Evolutionary conservation across 352 stramenopile genomes (phyloP), one percentile per base, ranked within the genome.

Genomic region (Globisporangium camurandrum): DNA sequence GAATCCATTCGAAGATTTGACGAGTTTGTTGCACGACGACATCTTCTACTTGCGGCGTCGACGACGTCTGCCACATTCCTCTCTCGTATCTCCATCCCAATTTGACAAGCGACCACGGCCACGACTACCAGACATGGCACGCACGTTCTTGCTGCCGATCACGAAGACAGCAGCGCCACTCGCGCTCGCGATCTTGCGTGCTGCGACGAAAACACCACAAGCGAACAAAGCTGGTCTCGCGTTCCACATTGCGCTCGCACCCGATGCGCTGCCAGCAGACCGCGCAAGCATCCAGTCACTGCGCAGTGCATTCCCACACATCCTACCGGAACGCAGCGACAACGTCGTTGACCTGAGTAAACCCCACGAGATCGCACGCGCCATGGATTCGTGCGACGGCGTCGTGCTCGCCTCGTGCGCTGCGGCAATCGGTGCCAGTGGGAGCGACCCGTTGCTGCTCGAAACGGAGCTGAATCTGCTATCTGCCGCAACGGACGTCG

Each of bases 271-370:
- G 5, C 26, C 45, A 11, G 16, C 48, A 14, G 36, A 59, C 23
- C 52, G 61, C 22, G 55, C 64, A 3, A 27, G 75, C 10, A 60
- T 57, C 10, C 53, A 27, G 20, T 17, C 52, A 20, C 36, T 81
- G 8, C 66, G 66, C 16, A 41, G 49, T 14, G 37, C 37, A 9
- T 62, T 61, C 46, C 59, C 69, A 1, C 30, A 40, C 36, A 27
- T 76, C 17, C 48, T 85, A 12, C 49, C 59, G 9, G 61, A 71
- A 26, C 45, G 59, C 11, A 59, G 33, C 42, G 52, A 66, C 17
- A 67, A 54, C 42, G 44, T 62, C 20, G 67, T 79, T 10, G 66
- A 86, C 43, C 73, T 69, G 42, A 63, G 51, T 42, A 69, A 70
- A 24, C 17, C 49, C 19, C 62, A 59, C 24, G 77, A 88, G 14